phyloP scores from a whole-genome alignment of 1,284 basidiomycete species.

The Ustilago shanxiensis region DNA sequence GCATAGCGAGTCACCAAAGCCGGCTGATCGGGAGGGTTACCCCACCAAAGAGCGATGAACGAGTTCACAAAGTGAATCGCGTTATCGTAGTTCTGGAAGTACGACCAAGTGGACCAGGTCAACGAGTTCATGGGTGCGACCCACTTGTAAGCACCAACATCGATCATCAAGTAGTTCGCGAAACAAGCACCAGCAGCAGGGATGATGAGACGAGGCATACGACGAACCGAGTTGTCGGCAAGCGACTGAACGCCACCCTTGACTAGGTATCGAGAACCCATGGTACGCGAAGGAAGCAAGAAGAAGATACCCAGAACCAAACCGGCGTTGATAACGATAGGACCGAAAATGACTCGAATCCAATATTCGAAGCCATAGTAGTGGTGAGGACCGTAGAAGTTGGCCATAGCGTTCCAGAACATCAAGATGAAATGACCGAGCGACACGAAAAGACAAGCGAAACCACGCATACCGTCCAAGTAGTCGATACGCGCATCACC shows the following conservation, averaged over 20 bases:
- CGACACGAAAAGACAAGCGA: slow-evolving; percentile 62
- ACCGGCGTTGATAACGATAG: slow-evolving; percentile 57
- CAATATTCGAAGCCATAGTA: slow-evolving; percentile 55
- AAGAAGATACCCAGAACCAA: slow-evolving; percentile 62
- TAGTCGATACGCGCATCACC: slow-evolving; percentile 61
- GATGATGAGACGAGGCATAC: slow-evolving; percentile 60
- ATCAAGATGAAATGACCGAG: slow-evolving; percentile 61
- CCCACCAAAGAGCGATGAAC: slow-evolving; percentile 60
- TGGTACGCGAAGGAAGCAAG: slow-evolving; percentile 58
- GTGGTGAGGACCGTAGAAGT: slow-evolving; percentile 42
- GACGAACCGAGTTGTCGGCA: slow-evolving; percentile 57
- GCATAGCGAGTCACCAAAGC: slow-evolving; percentile 57
- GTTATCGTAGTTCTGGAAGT: slow-evolving; percentile 61
- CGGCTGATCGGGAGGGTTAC: slow-evolving; percentile 49
- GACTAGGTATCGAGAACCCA: slow-evolving; percentile 58
- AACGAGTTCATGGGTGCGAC: slow-evolving; percentile 53
- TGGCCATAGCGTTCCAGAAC: slow-evolving; percentile 57
- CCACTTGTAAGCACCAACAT: slow-evolving; percentile 60
- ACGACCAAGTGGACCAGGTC: slow-evolving; percentile 62
- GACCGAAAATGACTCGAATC: slow-evolving; percentile 54
- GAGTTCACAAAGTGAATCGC: slow-evolving; percentile 53
- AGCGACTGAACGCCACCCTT: slow-evolving; percentile 54
- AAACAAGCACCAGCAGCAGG: slow-evolving; percentile 53
- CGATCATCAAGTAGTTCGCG: slow-evolving; percentile 61
- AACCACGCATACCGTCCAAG: slow-evolving; percentile 61